Percentiles rank a stretch among this genome's conserved stretches.
phyloP scores from a whole-genome alignment of 1,284 basidiomycete species.

The Paramarasmius palmivorus region DNA sequence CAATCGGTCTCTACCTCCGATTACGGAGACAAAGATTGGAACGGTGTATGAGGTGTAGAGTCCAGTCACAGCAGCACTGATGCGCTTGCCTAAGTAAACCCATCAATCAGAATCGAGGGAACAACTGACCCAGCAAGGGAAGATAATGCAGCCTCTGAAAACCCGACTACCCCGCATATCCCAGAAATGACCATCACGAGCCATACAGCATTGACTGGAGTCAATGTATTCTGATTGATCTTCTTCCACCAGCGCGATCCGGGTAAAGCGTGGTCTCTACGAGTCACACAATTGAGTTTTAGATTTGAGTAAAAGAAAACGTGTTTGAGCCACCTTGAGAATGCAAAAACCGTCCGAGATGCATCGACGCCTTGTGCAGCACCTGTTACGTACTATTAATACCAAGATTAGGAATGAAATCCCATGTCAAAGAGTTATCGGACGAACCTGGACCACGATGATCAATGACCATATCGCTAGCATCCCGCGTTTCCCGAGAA shows the following conservation, averaged over 20 bases:
- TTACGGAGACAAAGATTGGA: slow-evolving; percentile 71
- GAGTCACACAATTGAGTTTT: not conserved
- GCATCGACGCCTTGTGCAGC: slow-evolving; percentile 77
- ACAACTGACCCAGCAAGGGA: slow-evolving; percentile 63
- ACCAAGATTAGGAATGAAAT: not conserved
- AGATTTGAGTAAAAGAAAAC: not conserved
- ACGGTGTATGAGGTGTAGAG: slow-evolving; percentile 67
- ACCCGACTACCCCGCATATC: slow-evolving; percentile 65
- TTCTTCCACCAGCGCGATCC: slow-evolving; percentile 68
- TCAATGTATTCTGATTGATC: slow-evolving; percentile 57
- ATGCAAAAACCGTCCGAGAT: slow-evolving; percentile 73
- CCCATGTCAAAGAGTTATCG: not conserved
- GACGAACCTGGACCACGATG: slow-evolving; percentile 63
- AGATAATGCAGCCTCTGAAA: slow-evolving; percentile 60
- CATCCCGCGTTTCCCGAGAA: slow-evolving; percentile 70
- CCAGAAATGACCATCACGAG: slow-evolving; percentile 61
- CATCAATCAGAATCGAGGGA: not conserved
- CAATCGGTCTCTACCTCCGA: slow-evolving; percentile 59
- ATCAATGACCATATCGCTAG: slow-evolving; percentile 70
- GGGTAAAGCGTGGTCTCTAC: slow-evolving; percentile 68
- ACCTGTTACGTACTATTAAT: slow-evolving; percentile 63
- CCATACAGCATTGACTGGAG: slow-evolving; percentile 76
- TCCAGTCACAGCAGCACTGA: slow-evolving; percentile 69
- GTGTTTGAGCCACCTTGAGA: slow-evolving; percentile 38
- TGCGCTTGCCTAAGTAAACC: slow-evolving; percentile 5